These are phyloP conservation scores for Tylopilus balloui DNA, from an alignment of 768 basidiomycete species.

Conservation along the genomic window DNA sequence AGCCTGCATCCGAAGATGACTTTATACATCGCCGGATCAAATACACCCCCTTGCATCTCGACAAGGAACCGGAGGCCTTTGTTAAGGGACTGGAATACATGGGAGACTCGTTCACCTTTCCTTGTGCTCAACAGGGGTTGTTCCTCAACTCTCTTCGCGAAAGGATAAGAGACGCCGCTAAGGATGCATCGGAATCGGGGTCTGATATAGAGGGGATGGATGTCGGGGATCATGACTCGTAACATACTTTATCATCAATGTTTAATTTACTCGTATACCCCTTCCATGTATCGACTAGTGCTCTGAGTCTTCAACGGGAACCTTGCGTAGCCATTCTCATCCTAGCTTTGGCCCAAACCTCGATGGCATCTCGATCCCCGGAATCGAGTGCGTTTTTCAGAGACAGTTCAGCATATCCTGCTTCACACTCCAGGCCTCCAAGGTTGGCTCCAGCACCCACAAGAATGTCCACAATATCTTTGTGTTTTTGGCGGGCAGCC, in stretches of 20 bases:
- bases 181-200: slow-evolving; percentile 20
- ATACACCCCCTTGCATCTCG: slow-evolving; percentile 61
- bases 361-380: slow-evolving; percentile 42
- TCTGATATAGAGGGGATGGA: slow-evolving; percentile 26
- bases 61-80: slow-evolving; percentile 55
- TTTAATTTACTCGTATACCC: slow-evolving; percentile 15
- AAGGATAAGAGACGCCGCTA: slow-evolving; percentile 39
- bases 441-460: slow-evolving; percentile 72
- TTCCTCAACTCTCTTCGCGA: slow-evolving; percentile 63
- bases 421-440: slow-evolving; percentile 58
- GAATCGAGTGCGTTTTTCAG: slow-evolving; percentile 33
- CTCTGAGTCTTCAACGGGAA: slow-evolving; percentile 1
- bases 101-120: slow-evolving; percentile 61
- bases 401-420: slow-evolving; percentile 52
- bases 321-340: slow-evolving; percentile 10
- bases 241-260: not conserved
- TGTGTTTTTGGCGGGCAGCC: slow-evolving; percentile 74
- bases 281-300: slow-evolving; percentile 8
- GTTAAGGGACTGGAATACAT: slow-evolving; percentile 60
- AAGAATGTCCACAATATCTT: slow-evolving; percentile 55
- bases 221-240: slow-evolving; percentile 19
- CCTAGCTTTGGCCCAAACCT: slow-evolving; percentile 58
- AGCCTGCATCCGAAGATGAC: slow-evolving; percentile 32
- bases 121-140: slow-evolving; percentile 57
- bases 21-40: slow-evolving; percentile 36